phyloP scores from a whole-genome alignment of 176 grass and related monocot genomes.

The Cenchrus fungigraminus region DNA sequence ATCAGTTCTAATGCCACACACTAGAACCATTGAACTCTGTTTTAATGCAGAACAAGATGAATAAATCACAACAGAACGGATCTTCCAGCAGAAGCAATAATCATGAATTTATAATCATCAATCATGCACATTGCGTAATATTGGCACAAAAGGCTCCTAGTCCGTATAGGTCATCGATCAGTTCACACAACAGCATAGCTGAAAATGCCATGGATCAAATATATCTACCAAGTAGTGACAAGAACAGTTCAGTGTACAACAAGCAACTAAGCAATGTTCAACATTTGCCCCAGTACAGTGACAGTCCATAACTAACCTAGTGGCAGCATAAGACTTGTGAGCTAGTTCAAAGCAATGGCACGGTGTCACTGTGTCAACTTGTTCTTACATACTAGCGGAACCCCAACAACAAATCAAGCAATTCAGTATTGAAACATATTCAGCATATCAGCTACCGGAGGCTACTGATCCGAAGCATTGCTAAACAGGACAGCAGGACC shows the following conservation, averaged over 20 bases:
- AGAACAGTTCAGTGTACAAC: neutral
- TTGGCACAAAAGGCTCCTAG: neutral
- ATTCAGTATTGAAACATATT: neutral
- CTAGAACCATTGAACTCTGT: neutral
- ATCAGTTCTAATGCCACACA: conserved; percentile 5
- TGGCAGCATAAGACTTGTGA: neutral
- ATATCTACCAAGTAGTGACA: neutral
- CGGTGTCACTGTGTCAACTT: neutral
- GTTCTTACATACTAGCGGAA: neutral
- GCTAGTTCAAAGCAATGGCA: neutral
- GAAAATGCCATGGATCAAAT: neutral
- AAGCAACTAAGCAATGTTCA: neutral
- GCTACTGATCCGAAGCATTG: neutral
- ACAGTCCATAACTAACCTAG: neutral
- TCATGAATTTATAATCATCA: neutral
- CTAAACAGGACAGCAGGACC: neutral
- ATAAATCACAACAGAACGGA: neutral
- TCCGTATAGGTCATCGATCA: neutral
- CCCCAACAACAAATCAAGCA: neutral
- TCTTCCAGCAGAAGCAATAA: neutral
- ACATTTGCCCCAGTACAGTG: neutral
- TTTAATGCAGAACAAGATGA: neutral
- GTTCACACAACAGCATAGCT: neutral
- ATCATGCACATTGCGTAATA: neutral
- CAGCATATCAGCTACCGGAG: neutral